Percentiles rank a stretch among this genome's conserved stretches.
phyloP scores from a whole-genome alignment of 225 moss, liverwort and hornwort species.

The Ulota crispa region DNA sequence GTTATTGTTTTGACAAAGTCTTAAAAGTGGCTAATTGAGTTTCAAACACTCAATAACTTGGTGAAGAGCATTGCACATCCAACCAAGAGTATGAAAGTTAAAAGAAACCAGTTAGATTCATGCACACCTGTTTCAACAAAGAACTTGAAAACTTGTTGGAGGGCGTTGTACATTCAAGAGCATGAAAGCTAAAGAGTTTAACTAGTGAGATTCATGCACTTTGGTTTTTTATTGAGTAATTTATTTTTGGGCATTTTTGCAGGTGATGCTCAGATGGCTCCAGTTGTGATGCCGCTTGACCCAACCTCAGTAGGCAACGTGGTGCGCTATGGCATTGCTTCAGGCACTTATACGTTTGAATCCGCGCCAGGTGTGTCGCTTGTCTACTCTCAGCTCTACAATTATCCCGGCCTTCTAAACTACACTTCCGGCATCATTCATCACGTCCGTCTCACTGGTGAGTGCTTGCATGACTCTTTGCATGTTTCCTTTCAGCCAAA shows the following conservation, averaged over 20 bases:
- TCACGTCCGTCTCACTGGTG: conserved; percentile 69
- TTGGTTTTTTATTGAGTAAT: neutral
- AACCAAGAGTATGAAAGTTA: too few relatives aligned
- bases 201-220: neutral
- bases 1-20: too few relatives aligned
- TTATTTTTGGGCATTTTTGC: neutral
- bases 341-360: conserved; percentile 33
- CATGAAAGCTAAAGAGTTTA: too few relatives aligned
- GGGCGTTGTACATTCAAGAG: too few relatives aligned
- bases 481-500: neutral
- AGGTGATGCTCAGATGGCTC: conserved; percentile 72
- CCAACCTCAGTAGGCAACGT: conserved; percentile 57
- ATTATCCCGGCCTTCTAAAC: conserved; percentile 62
- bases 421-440: conserved; percentile 85
- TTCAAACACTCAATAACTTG: too few relatives aligned
- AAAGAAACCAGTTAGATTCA: neutral
- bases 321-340: conserved; percentile 54
- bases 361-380: conserved; percentile 47
- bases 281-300: conserved; percentile 61
- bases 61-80: too few relatives aligned
- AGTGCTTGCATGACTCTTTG: conserved; percentile 5
- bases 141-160: too few relatives aligned
- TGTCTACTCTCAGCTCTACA: conserved; percentile 72
- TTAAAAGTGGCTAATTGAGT: too few relatives aligned
- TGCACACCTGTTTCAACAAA: neutral